These are phyloP conservation scores for Spergularia azorica DNA, from an alignment of 179 eudicot genomes.

Conservation along the genomic window DNA sequence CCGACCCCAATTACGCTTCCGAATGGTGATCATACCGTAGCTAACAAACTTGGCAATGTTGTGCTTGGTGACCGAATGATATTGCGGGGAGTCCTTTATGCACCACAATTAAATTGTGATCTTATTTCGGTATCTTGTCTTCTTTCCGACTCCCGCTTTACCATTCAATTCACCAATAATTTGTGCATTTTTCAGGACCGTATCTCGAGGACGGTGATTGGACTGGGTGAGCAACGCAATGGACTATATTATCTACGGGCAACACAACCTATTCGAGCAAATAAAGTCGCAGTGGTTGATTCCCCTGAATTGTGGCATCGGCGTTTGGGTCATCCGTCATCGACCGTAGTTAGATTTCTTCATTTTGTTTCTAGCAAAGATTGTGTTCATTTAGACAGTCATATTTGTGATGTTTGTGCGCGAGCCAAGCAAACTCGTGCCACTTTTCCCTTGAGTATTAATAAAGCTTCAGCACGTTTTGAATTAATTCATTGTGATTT, in stretches of 20 bases:
- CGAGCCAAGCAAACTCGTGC: conserved; percentile 11
- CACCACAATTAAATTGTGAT: too few relatives aligned
- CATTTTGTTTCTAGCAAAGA: neutral
- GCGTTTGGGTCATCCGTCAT: neutral
- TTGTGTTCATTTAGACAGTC: too few relatives aligned
- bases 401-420: neutral
- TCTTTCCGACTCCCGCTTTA: too few relatives aligned
- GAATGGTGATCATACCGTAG: neutral
- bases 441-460: conserved; percentile 8
- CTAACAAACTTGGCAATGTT: too few relatives aligned
- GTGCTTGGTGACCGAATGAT: too few relatives aligned
- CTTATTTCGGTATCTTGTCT: too few relatives aligned
- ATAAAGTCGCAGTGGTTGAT: too few relatives aligned
- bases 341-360: neutral
- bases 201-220: conserved; percentile 29
- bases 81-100: too few relatives aligned
- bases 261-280: too few relatives aligned
- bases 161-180: neutral
- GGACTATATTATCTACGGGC: too few relatives aligned
- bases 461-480: conserved; percentile 3
- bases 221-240: conserved; percentile 21
- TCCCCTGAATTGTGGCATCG: too few relatives aligned
- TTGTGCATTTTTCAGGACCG: conserved; percentile 24
- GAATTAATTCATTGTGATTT: conserved; percentile 16
- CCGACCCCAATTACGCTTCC: neutral